Conservation (phyloP, 2,329 filamentous ascomycete species). For the Fonsecaea nubica region DNA sequence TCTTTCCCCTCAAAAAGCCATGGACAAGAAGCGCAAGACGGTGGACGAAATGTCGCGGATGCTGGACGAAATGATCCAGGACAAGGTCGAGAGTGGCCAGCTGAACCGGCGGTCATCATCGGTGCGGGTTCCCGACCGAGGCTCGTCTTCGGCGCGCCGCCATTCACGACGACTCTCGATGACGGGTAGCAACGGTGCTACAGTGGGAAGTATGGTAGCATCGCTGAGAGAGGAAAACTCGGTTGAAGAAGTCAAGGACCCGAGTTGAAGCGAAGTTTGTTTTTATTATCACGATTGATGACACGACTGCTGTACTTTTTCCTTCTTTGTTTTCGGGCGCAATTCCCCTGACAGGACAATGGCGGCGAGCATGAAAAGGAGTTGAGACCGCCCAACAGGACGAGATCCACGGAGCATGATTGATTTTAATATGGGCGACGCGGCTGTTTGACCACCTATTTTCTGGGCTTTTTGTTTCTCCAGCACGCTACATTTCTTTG, state of each 20-base stretch:
- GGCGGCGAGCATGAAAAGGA: slow-evolving; percentile 8
- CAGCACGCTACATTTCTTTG: slow-evolving; percentile 11
- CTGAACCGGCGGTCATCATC: slow-evolving; percentile 72
- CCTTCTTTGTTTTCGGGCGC: slow-evolving; percentile 5
- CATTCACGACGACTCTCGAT: slow-evolving; percentile 38
- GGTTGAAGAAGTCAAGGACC: slow-evolving; percentile 30
- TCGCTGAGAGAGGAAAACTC: slow-evolving; percentile 37
- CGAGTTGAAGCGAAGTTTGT: slow-evolving; percentile 35
- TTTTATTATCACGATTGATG: slow-evolving; percentile 33
- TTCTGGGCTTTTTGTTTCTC: neutral
- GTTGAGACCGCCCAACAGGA: slow-evolving; percentile 20
- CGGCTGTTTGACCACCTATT: slow-evolving; percentile 13
- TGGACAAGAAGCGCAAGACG: slow-evolving; percentile 66
- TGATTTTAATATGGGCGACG: slow-evolving; percentile 19
- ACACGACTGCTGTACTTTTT: slow-evolving; percentile 24
- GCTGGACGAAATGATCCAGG: slow-evolving; percentile 95
- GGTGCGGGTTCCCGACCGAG: slow-evolving; percentile 58
- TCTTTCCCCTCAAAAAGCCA: slow-evolving; percentile 45
- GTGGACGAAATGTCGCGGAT: slow-evolving; percentile 93
- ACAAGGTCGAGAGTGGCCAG: slow-evolving; percentile 78
- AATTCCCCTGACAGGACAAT: neutral
- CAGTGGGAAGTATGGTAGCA: slow-evolving; percentile 39
- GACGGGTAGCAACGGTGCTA: slow-evolving; percentile 15
- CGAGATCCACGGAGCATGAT: slow-evolving; percentile 22
- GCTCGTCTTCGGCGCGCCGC: slow-evolving; percentile 44